Evolutionary conservation across 345 rosid genomes (phyloP), one percentile per base, ranked within the genome.

Genomic region (Carallia brachiata): DNA sequence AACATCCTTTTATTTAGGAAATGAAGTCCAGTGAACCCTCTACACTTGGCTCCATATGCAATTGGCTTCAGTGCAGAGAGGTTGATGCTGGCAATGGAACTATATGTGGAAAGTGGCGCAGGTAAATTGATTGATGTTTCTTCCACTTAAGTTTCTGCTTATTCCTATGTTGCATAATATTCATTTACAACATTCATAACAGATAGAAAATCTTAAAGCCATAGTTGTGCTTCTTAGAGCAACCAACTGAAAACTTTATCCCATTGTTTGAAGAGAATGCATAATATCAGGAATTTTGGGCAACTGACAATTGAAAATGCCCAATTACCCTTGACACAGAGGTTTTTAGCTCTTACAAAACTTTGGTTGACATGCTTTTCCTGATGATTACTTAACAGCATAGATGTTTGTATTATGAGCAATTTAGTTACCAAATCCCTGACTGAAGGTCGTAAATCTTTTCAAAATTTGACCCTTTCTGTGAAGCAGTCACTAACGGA

Each of bases 31-130:
- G 65, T 52, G 80, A 69, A 36, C 76, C 70, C 60, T 70, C 70
- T 23, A 82, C 70, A 77, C 72, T 70, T 61, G 66, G 75, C 73
- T 69, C 82, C 67, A 75, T 88, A 48, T 87, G 91, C 55, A 96
- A 89, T 61, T 92, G 98, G 99, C 99, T 96, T 69, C 98, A 90
- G 52, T 96, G 99, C 74, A 83, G 79, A 79, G 83, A 79, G 75
- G 78, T 79, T 36, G 85, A 83, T 61, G 81, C 73, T 63, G 39
- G 65, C 57, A 70, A 77, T 67, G 89, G 84, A 79, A 78, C 80
- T 72, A 71, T 86, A 69, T 92, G 99, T 75, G 99, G 99, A 71
- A 96, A 96, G 79, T 92, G 99, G 99, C 96, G 96, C 77, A 90
- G 99, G 98, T 92, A 85, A 79, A 66, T 67, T 27, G 15, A 44